phyloP scores from a whole-genome alignment of 768 basidiomycete genomes.

The Rhizopogon vesiculosus region DNA sequence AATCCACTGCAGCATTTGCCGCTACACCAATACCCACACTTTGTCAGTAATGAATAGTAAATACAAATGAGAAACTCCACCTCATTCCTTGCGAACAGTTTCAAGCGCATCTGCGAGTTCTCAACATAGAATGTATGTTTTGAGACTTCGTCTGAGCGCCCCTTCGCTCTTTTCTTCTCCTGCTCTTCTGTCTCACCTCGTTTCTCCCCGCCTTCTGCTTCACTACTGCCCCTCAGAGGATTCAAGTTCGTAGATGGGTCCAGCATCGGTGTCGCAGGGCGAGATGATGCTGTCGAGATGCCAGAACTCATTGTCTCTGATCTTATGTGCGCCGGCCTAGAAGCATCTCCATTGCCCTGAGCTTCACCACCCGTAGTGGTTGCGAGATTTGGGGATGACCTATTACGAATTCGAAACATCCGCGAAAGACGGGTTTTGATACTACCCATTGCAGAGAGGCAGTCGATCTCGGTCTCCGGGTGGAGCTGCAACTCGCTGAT shows the following conservation, averaged over 20 bases:
- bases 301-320: conserved; percentile 23
- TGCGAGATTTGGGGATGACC: conserved; percentile 12
- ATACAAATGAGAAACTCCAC: conserved; percentile 30
- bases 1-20: conserved; percentile 98
- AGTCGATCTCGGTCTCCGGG: conserved; percentile 27
- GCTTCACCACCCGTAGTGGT: background rate
- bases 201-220: conserved; percentile 13
- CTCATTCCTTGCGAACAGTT: conserved; percentile 84
- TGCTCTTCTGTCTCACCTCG: conserved; percentile 24
- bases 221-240: conserved; percentile 35
- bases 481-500: conserved; percentile 10
- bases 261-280: conserved; percentile 52
- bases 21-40: conserved; percentile 31
- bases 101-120: conserved; percentile 87
- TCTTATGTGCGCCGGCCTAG: conserved; percentile 3
- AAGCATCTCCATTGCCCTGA: background rate
- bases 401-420: conserved; percentile 33
- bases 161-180: conserved; percentile 43
- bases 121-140: conserved; percentile 94
- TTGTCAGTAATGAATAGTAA: conserved; percentile 4
- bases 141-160: conserved; percentile 58
- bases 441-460: conserved; percentile 41
- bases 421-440: conserved; percentile 44
- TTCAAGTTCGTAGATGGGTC: conserved; percentile 79
- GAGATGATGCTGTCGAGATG: conserved; percentile 34